These are phyloP conservation scores for Cercospora canescens DNA, from an alignment of 2,329 filamentous ascomycete genomes.

Conservation along the genomic window DNA sequence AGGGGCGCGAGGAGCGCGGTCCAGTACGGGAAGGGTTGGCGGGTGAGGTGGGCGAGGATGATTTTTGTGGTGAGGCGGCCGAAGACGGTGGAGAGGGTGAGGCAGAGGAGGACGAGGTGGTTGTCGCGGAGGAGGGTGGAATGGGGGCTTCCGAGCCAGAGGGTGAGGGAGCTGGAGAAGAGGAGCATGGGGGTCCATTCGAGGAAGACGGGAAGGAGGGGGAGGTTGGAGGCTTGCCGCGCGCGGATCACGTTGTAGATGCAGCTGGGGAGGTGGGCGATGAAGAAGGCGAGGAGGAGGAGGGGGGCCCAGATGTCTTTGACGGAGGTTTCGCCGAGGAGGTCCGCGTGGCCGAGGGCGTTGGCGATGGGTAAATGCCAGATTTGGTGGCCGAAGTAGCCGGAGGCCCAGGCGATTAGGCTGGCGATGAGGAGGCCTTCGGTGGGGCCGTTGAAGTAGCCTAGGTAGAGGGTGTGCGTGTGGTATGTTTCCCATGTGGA, in stretches of 20 bases:
- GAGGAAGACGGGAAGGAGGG: conserved; percentile 79
- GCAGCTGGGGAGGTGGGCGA: conserved; percentile 80
- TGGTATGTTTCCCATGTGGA: conserved; percentile 99
- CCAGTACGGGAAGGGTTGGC: conserved; percentile 95
- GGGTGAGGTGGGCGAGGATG: conserved; percentile 91
- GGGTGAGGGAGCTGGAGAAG: conserved; percentile 71
- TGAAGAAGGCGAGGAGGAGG: conserved; percentile 47
- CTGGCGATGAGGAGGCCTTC: conserved; percentile 92
- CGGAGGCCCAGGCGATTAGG: conserved; percentile 80
- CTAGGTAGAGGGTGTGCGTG: conserved; percentile 93
- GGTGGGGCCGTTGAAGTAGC: conserved; percentile 95
- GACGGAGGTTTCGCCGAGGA: conserved; percentile 72
- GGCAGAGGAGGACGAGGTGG: conserved; percentile 85
- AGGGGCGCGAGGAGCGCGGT: conserved; percentile 87
- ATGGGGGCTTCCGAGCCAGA: conserved; percentile 89
- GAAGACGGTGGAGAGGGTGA: conserved; percentile 96
- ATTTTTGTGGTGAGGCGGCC: conserved; percentile 99
- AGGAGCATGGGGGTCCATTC: conserved; percentile 92
- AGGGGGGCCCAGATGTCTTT: conserved; percentile 82
- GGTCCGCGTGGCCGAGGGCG: conserved; percentile 62
- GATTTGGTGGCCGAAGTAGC: conserved; percentile 82
- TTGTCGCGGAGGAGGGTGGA: conserved; percentile 80
- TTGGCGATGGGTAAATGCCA: conserved; percentile 77
- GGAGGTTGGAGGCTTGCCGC: conserved; percentile 68
- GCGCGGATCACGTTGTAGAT: conserved; percentile 81